Conservation (phyloP, 1,139 yeast species). For the Saccharomyces hybrid region DNA sequence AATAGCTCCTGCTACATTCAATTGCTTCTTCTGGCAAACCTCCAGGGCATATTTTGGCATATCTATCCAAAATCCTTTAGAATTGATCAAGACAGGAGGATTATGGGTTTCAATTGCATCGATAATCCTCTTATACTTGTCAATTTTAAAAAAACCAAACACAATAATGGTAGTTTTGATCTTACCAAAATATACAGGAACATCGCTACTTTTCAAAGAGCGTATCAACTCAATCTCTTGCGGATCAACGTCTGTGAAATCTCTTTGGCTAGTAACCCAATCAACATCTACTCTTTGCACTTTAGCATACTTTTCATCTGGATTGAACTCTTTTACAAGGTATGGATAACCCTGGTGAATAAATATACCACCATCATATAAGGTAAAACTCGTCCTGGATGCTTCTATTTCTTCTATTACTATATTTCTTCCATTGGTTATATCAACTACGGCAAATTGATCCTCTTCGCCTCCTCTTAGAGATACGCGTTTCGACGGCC, state of each 20-base stretch:
- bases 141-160: constrained; percentile 88
- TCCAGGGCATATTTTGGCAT: constrained; percentile 61
- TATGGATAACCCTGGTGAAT: constrained; percentile 91
- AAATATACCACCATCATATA: constrained; percentile 93
- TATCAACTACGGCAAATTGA: constrained; percentile 78
- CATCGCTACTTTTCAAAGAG: constrained; percentile 45
- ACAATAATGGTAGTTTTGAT: constrained; percentile 67
- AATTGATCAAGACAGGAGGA: constrained; percentile 63
- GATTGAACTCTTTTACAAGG: constrained; percentile 73
- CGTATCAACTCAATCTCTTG: constrained; percentile 58
- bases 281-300: constrained; percentile 86
- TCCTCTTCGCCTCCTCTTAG: constrained; percentile 80
- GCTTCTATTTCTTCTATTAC: constrained; percentile 90
- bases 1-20: constrained; percentile 82
- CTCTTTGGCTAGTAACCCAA: constrained; percentile 88
- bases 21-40: constrained; percentile 44
- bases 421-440: constrained; percentile 62
- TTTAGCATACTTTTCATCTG: constrained; percentile 67
- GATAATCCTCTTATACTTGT: constrained; percentile 63
- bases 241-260: constrained; percentile 90
- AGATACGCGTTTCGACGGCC: constrained; percentile 70
- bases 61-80: constrained; percentile 91
- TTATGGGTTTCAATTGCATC: constrained; percentile 91
- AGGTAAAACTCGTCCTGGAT: constrained; percentile 78
- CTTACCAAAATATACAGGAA: constrained; percentile 69